Conservation (phyloP, 2,329 filamentous ascomycete genomes). For the Talaromyces sp. region DNA sequence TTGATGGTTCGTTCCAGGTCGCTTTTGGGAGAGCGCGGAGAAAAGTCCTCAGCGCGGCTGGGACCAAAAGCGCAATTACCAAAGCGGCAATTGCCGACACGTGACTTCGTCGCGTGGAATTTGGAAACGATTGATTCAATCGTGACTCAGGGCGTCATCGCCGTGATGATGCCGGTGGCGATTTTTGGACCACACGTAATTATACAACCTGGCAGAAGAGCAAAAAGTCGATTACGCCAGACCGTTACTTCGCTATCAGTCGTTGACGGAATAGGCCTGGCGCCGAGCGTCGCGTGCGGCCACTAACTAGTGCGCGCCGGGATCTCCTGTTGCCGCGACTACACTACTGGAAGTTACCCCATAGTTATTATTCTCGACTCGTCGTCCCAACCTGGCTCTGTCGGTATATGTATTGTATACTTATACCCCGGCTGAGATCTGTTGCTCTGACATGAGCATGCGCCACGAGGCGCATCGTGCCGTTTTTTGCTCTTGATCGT, state of each 20-base stretch:
- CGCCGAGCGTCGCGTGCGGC: not conserved
- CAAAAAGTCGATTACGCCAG: not conserved
- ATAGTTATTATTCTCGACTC: not conserved
- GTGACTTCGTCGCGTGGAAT: not conserved
- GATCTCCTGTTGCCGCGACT: not conserved
- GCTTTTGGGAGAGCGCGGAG: not conserved
- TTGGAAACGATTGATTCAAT: not conserved
- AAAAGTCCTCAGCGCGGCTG: slow-evolving; percentile 1
- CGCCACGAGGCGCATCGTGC: not conserved
- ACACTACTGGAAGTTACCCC: not conserved
- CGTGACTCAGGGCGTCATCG: not conserved
- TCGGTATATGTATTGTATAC: not conserved
- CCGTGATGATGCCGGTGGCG: not conserved
- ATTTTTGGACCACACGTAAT: too few species aligned
- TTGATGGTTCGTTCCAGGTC: not conserved
- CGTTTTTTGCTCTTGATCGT: not conserved
- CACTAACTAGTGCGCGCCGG: not conserved
- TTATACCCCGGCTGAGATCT: not conserved
- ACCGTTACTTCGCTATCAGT: not conserved
- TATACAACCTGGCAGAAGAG: not conserved
- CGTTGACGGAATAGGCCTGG: not conserved
- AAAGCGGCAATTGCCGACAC: not conserved
- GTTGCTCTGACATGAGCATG: not conserved
- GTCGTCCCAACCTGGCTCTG: not conserved
- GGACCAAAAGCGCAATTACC: slow-evolving; percentile 11